Conservation (phyloP, 495 filamentous ascomycete species). For the Xylaria telfairii region DNA sequence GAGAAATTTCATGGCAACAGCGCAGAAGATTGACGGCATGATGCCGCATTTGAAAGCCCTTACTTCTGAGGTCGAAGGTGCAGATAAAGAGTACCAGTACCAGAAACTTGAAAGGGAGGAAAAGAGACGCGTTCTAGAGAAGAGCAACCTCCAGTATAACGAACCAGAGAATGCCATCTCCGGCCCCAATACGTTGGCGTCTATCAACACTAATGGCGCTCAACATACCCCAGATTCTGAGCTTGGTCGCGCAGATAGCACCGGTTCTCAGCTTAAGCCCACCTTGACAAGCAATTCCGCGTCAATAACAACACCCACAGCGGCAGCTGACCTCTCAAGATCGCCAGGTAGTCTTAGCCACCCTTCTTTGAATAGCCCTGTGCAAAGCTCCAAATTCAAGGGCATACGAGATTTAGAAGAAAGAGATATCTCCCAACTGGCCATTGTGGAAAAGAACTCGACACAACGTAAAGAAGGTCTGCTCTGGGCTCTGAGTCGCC, state of each 20-base stretch:
- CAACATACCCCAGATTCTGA: slow-evolving; percentile 64
- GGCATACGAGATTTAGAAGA: slow-evolving; percentile 91
- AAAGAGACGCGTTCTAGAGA: slow-evolving; percentile 86
- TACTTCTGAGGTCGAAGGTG: slow-evolving; percentile 83
- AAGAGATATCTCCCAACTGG: slow-evolving; percentile 61
- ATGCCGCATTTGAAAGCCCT: slow-evolving; percentile 93
- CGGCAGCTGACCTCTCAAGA: slow-evolving; percentile 45
- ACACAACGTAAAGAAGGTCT: slow-evolving; percentile 82
- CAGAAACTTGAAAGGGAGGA: slow-evolving; percentile 92
- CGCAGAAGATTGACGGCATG: slow-evolving; percentile 86
- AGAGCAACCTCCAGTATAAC: slow-evolving; percentile 79
- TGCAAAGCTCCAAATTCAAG: slow-evolving; percentile 73
- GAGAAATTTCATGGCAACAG: slow-evolving; percentile 76
- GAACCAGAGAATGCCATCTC: slow-evolving; percentile 66
- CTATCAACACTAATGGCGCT: slow-evolving; percentile 47
- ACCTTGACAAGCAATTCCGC: slow-evolving; percentile 43
- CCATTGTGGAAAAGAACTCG: slow-evolving; percentile 55
- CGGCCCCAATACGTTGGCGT: slow-evolving; percentile 31
- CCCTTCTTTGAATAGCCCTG: slow-evolving; percentile 52
- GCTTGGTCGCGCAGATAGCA: slow-evolving; percentile 73
- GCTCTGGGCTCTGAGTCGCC: slow-evolving; percentile 91
- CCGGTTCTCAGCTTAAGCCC: slow-evolving; percentile 65
- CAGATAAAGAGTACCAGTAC: slow-evolving; percentile 95
- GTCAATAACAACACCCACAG: slow-evolving; percentile 27
- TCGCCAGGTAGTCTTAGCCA: slow-evolving; percentile 52